Evolutionary conservation across 192 early-diverging fungal genomes (phyloP).

Genomic region (Chytriomyces hyalinus): DNA sequence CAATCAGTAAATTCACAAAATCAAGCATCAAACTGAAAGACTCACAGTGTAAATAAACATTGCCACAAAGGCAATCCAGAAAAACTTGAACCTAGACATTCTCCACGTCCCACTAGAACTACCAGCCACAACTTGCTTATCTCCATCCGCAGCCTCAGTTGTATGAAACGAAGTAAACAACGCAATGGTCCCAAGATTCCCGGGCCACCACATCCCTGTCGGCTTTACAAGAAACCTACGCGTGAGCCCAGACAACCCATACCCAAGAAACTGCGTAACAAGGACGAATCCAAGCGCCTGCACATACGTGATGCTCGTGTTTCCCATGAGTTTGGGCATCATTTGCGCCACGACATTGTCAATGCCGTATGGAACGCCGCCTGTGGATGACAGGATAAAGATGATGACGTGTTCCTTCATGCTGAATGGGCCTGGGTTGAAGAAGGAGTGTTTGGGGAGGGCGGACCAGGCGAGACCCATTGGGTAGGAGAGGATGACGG

Average conservation of each 20-base stretch:
- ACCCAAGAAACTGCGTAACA: slow-evolving; percentile 65
- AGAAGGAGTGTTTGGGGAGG: slow-evolving; percentile 45
- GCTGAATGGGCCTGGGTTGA: slow-evolving; percentile 86
- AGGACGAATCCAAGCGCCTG: slow-evolving; percentile 16
- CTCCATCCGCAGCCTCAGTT: slow-evolving; percentile 26
- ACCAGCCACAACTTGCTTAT: not conserved
- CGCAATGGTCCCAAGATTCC: slow-evolving; percentile 8
- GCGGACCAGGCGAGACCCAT: slow-evolving; percentile 44
- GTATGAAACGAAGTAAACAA: slow-evolving; percentile 26
- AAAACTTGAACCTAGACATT: slow-evolving; percentile 33
- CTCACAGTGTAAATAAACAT: slow-evolving; percentile 29
- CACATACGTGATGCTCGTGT: slow-evolving; percentile 19
- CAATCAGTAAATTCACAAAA: no score
- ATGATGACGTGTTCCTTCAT: slow-evolving; percentile 88
- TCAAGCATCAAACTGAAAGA: no score
- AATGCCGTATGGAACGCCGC: slow-evolving; percentile 55
- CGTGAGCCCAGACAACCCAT: slow-evolving; percentile 69
- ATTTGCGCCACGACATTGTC: slow-evolving; percentile 44
- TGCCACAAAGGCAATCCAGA: slow-evolving; percentile 38
- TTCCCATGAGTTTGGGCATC: slow-evolving; percentile 23
- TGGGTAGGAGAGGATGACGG: slow-evolving; percentile 76
- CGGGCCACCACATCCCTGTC: slow-evolving; percentile 66
- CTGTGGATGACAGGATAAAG: slow-evolving; percentile 21
- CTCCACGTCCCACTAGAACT: slow-evolving; percentile 10
- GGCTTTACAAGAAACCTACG: slow-evolving; percentile 83